Evolutionary conservation across 208 protist species (phyloP).

Genomic region (Trypanosomatidae sp.): DNA sequence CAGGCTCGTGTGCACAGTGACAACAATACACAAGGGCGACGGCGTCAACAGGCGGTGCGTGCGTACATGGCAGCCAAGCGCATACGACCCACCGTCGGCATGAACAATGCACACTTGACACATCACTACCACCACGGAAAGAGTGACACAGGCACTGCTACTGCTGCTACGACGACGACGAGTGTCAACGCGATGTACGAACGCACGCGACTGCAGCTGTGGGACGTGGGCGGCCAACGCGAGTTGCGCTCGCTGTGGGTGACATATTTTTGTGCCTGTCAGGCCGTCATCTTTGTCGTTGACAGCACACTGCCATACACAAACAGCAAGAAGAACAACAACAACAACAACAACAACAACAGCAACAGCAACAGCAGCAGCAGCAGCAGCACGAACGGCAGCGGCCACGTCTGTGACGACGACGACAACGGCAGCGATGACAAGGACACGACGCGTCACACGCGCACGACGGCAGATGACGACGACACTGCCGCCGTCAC

Average conservation of each 20-base stretch:
- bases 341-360: background rate
- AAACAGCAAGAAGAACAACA: background rate
- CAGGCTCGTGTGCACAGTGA: background rate
- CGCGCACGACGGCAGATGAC: background rate
- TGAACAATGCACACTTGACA: conserved; percentile 94
- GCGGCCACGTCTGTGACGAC: background rate
- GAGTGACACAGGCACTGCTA: background rate
- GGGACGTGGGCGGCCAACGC: conserved; percentile 95
- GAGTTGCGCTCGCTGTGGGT: conserved; percentile 91
- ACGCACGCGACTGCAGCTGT: conserved; percentile 64
- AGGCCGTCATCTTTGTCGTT: conserved; percentile 91
- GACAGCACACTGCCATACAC: conserved; percentile 34
- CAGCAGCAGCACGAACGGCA: background rate
- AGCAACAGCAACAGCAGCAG: background rate
- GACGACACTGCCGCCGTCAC: background rate
- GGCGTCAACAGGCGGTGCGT: background rate
- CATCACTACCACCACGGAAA: conserved; percentile 14
- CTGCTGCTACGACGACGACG: background rate
- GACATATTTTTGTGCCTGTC: conserved; percentile 92
- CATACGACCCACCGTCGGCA: conserved; percentile 95
- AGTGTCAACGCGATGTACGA: background rate
- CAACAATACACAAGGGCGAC: background rate
- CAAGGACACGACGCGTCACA: background rate
- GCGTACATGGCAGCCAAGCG: conserved; percentile 33
- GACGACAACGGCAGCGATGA: background rate